phyloP scores from a whole-genome alignment of 2,329 filamentous ascomycete species.

The Colletotrichum cordylinicola region DNA sequence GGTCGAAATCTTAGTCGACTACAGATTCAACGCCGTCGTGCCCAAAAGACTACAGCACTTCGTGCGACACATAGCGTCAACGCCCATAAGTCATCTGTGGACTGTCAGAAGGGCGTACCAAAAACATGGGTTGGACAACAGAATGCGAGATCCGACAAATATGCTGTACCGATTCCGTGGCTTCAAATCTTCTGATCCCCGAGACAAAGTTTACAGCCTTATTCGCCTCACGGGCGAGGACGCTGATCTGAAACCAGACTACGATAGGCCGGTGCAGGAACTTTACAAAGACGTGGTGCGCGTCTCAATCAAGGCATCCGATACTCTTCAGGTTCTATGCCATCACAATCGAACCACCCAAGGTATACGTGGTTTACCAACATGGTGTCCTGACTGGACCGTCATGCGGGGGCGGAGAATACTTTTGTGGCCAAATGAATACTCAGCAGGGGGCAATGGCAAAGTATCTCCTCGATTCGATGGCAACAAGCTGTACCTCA shows the following conservation, averaged over 20 bases:
- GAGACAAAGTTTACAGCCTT: not conserved
- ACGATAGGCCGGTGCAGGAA: fast-evolving
- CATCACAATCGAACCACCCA: not conserved
- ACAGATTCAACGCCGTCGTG: not conserved
- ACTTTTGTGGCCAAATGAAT: not conserved
- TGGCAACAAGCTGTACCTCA: fast-evolving
- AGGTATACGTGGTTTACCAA: fast-evolving
- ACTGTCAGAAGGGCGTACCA: not conserved
- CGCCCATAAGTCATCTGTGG: not conserved
- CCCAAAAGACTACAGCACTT: not conserved
- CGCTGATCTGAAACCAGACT: not conserved
- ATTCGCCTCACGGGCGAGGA: not conserved
- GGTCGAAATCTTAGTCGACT: not conserved
- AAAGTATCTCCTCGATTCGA: not conserved
- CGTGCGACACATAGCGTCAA: not conserved
- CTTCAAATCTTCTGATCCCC: not conserved
- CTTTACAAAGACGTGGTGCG: not conserved
- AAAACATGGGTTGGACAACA: not conserved
- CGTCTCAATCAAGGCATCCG: fast-evolving
- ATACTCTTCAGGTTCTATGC: not conserved
- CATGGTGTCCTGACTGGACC: not conserved
- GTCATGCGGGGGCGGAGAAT: not conserved
- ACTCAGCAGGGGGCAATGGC: fast-evolving
- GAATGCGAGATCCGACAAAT: not conserved
- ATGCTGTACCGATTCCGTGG: not conserved